phyloP scores from a whole-genome alignment of 345 rosid genomes.

The Aquilaria yunnanensis region DNA sequence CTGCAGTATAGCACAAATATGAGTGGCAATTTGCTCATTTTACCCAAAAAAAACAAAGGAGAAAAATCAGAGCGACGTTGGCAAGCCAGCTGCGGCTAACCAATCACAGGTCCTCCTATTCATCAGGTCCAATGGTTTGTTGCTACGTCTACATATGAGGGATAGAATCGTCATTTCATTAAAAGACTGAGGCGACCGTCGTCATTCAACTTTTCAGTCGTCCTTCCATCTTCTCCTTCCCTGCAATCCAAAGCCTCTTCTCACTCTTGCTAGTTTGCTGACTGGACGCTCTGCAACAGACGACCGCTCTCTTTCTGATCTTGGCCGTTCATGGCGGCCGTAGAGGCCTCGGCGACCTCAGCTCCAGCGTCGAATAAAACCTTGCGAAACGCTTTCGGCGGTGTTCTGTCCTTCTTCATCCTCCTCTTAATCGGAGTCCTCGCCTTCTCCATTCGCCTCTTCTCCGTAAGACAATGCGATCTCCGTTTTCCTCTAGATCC shows the following conservation, averaged over 20 bases:
- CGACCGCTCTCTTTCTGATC: not conserved
- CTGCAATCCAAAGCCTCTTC: conserved; percentile 14
- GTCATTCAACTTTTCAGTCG: no score
- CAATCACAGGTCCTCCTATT: no score
- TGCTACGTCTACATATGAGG: no score
- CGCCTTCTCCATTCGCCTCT: conserved; percentile 98
- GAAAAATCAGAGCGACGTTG: no score
- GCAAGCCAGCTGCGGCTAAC: no score
- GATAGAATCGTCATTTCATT: no score
- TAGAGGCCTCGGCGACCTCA: conserved; percentile 51
- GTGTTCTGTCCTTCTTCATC: conserved; percentile 68
- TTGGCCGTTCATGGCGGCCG: conserved; percentile 64
- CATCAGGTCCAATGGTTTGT: no score
- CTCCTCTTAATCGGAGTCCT: conserved; percentile 90
- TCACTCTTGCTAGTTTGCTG: conserved; percentile 2
- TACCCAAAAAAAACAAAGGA: no score
- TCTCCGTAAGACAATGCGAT: conserved; percentile 60
- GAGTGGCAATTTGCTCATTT: no score
- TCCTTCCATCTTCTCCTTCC: conserved; percentile 2
- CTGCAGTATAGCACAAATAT: no score
- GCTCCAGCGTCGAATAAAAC: conserved; percentile 12
- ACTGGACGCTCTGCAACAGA: no score
- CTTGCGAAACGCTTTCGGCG: conserved; percentile 75
- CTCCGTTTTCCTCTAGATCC: conserved; percentile 25
- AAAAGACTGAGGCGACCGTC: not conserved